Base-by-base conservation (phyloP, 208 protist species). In the Borovskyia barvae region DNA sequence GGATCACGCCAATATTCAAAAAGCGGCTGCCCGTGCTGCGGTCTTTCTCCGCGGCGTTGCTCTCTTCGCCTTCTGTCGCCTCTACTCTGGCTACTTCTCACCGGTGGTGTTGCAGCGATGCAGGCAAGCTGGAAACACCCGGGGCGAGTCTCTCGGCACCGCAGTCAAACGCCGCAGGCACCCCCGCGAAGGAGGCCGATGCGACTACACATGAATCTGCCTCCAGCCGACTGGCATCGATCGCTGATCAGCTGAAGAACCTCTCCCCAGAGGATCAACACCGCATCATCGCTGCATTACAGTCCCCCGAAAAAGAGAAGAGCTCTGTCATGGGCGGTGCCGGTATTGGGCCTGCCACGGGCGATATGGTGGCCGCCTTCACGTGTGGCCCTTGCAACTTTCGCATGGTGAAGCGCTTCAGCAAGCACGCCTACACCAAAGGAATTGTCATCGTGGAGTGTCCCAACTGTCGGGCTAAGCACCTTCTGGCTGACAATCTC, bases 391-490 rank as follows among this genome's bases (percentile, higher is more conserved):
- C 58, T 20, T 97, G 92, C 58, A 80, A 95, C 7, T 76, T 77
- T 63, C 85, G 89, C 51, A 89, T 83, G 74, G 85, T 95, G 63
- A 97, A 97, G 77, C 74, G 73, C 33, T 97, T 97, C 71, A 92
- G 76, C 45, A 95, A 94, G 54, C 80, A 94, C 66, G 76, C 90
- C 15, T 97, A 97, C 72, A 87, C 85, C 17, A 92, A 94, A 25
- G 93, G 93, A 14, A 93, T 96, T 40, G 93, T 97, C 20, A 92
- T 97, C 61, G 81, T 96, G 46, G 66, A 95, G 63, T 97, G 93
- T 50, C 80, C 86, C 20, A 75, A 77, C 48, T 97, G 93, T 72
- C 64, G 76, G 15, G 75, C 82, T 17, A 80, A 84, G 67, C 93
- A 97, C 62, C 73, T 97, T 19, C 61, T 97, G 32, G 93, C 93